Evolutionary conservation across 306 rosid species (phyloP).

Genomic region (Lathyrus tuberosus): DNA sequence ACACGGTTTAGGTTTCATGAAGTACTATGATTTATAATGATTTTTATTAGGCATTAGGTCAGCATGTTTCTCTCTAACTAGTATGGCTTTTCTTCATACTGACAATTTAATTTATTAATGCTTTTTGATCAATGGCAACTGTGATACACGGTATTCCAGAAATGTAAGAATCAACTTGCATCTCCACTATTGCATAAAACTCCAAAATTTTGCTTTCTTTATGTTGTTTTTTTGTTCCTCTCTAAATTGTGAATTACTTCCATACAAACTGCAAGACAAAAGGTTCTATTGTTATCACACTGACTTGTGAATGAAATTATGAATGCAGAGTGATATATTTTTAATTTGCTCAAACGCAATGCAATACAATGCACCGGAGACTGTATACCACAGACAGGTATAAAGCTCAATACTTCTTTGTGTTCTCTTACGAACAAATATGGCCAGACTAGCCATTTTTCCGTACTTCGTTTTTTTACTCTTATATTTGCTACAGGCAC

Average conservation of each 20-base stretch:
- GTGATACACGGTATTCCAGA: conserved; percentile 18
- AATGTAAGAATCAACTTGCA: conserved; percentile 4
- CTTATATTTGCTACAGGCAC: conserved; percentile 64
- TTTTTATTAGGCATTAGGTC: background rate
- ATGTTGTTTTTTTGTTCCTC: conserved; percentile 6
- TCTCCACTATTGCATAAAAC: conserved; percentile 10
- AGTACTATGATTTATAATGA: conserved; percentile 1
- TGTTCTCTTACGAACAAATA: conserved; percentile 4
- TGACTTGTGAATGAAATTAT: conserved; percentile 44
- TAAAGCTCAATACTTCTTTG: conserved; percentile 13
- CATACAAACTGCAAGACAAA: conserved; percentile 25
- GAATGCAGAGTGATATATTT: conserved; percentile 81
- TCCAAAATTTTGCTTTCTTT: conserved; percentile 15
- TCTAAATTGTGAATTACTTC: conserved; percentile 1
- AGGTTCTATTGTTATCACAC: conserved; percentile 13
- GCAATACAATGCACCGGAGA: conserved; percentile 89
- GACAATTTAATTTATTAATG: conserved; percentile 4
- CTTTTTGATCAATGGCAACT: conserved; percentile 11
- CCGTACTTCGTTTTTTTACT: conserved; percentile 17
- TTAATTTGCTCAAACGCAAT: conserved; percentile 92
- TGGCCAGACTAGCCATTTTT: conserved; percentile 17
- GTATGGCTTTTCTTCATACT: conserved; percentile 19
- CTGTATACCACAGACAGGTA: conserved; percentile 96
- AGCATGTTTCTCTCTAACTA: background rate
- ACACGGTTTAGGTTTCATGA: background rate